These are phyloP conservation scores for Kalmanozyma brasiliensis DNA, from an alignment of 1,284 basidiomycete genomes.

Conservation along the genomic window DNA sequence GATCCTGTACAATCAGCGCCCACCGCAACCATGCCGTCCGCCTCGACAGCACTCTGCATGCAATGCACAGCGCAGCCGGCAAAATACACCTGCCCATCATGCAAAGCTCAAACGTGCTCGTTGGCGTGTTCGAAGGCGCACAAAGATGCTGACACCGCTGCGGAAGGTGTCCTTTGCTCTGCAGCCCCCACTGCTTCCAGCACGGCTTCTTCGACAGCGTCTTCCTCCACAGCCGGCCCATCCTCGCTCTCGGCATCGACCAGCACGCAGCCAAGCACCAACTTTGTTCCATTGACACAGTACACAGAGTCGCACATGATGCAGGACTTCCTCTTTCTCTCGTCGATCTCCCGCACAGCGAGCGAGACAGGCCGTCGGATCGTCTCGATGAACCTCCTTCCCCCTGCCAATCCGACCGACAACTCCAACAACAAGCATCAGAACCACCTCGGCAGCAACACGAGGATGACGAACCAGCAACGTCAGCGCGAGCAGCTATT, in stretches of 20 bases:
- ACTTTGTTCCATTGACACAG: constrained; percentile 18
- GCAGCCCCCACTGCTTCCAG: not conserved
- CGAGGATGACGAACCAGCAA: constrained; percentile 23
- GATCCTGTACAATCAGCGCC: not conserved
- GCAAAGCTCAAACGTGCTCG: constrained; percentile 29
- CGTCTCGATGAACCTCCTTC: constrained; percentile 24
- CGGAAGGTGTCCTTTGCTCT: not conserved
- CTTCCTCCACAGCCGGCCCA: not conserved
- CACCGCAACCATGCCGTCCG: constrained; percentile 19
- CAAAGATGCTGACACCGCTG: constrained; percentile 12
- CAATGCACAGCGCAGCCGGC: constrained; percentile 10
- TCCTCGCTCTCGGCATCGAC: not conserved
- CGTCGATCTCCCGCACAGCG: constrained; percentile 14
- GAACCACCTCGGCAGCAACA: not conserved
- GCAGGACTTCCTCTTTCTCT: constrained; percentile 42
- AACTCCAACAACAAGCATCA: not conserved
- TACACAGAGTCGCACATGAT: constrained; percentile 30
- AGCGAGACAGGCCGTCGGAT: constrained; percentile 25
- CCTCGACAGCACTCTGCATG: constrained; percentile 12
- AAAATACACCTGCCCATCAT: constrained; percentile 46
- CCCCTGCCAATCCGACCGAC: constrained; percentile 2
- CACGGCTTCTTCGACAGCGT: not conserved
- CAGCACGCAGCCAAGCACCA: not conserved
- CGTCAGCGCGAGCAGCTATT: constrained; percentile 28
- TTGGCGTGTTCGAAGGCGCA: constrained; percentile 29